Conservation (phyloP, 2,329 filamentous ascomycete species). For the Coniella vitis region DNA sequence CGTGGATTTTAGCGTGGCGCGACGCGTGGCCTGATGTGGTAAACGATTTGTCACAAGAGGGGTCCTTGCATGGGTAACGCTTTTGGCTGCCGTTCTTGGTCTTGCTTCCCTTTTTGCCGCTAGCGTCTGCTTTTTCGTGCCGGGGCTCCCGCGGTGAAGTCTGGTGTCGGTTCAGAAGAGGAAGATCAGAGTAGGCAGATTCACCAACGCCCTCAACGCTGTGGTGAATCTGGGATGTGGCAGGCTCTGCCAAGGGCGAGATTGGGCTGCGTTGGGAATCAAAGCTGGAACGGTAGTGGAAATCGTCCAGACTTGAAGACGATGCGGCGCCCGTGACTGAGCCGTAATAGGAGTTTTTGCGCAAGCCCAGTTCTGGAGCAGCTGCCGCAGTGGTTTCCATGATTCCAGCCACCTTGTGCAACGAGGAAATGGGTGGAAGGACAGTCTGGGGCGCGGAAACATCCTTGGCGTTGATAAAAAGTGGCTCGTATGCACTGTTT, state of each 20-base stretch:
- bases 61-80: conserved; percentile 67
- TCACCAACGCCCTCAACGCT: conserved; percentile 2
- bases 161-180: not conserved
- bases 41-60: conserved; percentile 71
- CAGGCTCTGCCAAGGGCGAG: not conserved
- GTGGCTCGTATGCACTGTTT: conserved; percentile 30
- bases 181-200: not conserved
- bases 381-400: not conserved
- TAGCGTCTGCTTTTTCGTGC: conserved; percentile 32
- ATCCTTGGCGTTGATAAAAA: conserved; percentile 16
- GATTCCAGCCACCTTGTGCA: conserved; percentile 8
- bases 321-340: conserved; percentile 1
- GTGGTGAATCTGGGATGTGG: not conserved
- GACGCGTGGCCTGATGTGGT: conserved; percentile 83
- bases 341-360: conserved; percentile 6
- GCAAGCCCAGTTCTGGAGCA: conserved; percentile 1
- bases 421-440: conserved; percentile 12
- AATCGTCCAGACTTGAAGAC: conserved; percentile 7
- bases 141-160: not conserved
- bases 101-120: conserved; percentile 9
- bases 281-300: conserved; percentile 3
- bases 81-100: conserved; percentile 37
- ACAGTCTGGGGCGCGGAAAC: conserved; percentile 21
- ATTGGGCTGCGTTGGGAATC: not conserved
- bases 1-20: conserved; percentile 78